phyloP scores from a whole-genome alignment of 1,284 basidiomycete species.

The Trichosporon sp. region DNA sequence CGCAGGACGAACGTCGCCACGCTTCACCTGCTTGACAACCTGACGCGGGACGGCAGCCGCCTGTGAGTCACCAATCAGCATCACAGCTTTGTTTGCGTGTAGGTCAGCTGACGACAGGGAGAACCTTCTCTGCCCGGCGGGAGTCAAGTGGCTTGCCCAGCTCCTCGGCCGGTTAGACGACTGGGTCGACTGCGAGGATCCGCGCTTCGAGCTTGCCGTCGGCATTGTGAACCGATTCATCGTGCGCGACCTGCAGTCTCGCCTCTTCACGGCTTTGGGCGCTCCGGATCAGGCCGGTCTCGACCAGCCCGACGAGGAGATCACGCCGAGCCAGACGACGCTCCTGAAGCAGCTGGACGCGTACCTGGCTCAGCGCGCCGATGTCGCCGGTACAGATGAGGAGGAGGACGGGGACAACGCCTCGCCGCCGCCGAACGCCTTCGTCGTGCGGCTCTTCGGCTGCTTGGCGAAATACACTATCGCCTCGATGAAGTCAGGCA shows the following conservation, averaged over 20 bases:
- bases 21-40: conserved; percentile 73
- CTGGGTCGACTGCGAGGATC: conserved; percentile 66
- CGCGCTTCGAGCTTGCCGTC: conserved; percentile 74
- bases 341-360: conserved; percentile 84
- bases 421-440: conserved; percentile 27
- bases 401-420: conserved; percentile 20
- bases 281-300: conserved; percentile 34
- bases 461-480: conserved; percentile 37
- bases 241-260: conserved; percentile 48
- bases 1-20: conserved; percentile 64
- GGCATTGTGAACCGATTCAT: conserved; percentile 58
- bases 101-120: conserved; percentile 22
- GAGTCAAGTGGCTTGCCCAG: conserved; percentile 56
- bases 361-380: conserved; percentile 60
- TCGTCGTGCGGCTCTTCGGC: conserved; percentile 35
- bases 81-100: too few species aligned
- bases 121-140: conserved; percentile 30
- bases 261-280: conserved; percentile 8
- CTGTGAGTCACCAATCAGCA: conserved; percentile 60
- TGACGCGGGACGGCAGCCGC: conserved; percentile 64
- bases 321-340: conserved; percentile 78
- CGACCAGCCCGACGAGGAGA: conserved; percentile 63
- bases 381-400: not conserved
- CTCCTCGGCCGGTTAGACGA: conserved; percentile 63
- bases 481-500: conserved; percentile 35